Conservation (phyloP, 805 yeast genomes). For the Nakazawaea ishiwadae region DNA sequence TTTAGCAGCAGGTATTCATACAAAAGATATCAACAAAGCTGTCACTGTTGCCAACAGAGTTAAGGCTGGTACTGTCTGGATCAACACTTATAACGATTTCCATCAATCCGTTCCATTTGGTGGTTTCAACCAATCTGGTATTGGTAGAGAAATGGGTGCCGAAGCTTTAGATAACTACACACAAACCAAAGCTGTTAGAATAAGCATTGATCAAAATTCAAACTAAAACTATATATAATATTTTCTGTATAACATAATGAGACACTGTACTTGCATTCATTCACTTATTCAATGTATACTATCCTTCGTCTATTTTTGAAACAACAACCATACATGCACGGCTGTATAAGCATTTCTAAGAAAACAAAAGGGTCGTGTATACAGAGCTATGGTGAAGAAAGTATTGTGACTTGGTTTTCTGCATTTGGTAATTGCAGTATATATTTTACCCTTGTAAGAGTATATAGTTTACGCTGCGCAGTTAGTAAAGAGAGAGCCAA, state of each 20-base stretch:
- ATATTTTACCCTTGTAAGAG: no score
- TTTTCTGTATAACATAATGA: neutral
- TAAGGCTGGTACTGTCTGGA: slow-evolving; percentile 88
- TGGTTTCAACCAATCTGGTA: slow-evolving; percentile 86
- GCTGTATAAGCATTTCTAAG: no score
- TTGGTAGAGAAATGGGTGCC: slow-evolving; percentile 90
- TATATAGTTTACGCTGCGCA: no score
- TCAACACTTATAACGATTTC: slow-evolving; percentile 86
- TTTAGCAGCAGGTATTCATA: slow-evolving; percentile 87
- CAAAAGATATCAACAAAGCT: slow-evolving; percentile 70
- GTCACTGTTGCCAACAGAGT: slow-evolving; percentile 68
- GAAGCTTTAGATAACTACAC: slow-evolving; percentile 84
- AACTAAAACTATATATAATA: slow-evolving; percentile 13
- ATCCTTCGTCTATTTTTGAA: no score
- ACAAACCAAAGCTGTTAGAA: slow-evolving; percentile 81
- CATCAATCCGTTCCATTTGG: slow-evolving; percentile 89
- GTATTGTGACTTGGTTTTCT: no score
- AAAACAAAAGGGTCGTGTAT: no score
- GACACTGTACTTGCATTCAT: neutral
- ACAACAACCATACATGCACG: no score
- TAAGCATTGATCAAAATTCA: slow-evolving; percentile 22
- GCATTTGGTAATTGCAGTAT: no score
- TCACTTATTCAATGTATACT: no score
- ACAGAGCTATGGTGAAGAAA: no score
- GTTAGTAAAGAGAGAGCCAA: no score